Evolutionary conservation across 257 asterid species (phyloP).

Genomic region (Nicotiana tabacum): DNA sequence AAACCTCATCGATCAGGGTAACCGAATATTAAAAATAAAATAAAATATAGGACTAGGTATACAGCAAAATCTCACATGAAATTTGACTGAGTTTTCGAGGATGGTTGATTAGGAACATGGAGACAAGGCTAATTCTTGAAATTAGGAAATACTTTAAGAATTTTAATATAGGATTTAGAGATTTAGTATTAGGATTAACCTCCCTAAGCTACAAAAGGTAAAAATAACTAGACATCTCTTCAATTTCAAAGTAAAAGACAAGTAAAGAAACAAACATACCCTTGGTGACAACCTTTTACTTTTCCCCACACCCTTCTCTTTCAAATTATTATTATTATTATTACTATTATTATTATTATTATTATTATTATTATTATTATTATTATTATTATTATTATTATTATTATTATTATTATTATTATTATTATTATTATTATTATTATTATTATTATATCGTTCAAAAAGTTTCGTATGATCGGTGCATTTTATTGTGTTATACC

Average conservation of each 20-base stretch:
- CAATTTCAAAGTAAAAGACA: slow-evolving; percentile 39
- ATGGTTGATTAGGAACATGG: neutral
- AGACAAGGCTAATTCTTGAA: slow-evolving; percentile 23
- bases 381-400: neutral
- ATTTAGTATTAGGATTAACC: neutral
- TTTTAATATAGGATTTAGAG: neutral
- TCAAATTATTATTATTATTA: neutral
- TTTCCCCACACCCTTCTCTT: slow-evolving; percentile 38
- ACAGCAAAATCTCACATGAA: slow-evolving; percentile 10
- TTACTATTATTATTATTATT: too few relatives aligned
- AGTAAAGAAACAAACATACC: slow-evolving; percentile 53
- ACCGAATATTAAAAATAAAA: neutral
- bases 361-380: neutral
- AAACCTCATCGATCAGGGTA: neutral
- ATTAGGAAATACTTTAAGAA: slow-evolving; percentile 14
- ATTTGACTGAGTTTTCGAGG: slow-evolving; percentile 12
- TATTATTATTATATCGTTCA: neutral
- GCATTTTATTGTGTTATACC: neutral
- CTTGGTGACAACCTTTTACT: slow-evolving; percentile 72
- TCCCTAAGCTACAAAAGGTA: neutral
- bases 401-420: too few relatives aligned
- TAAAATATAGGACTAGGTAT: neutral
- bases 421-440: neutral
- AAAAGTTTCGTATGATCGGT: neutral
- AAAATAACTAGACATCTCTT: neutral